These are phyloP conservation scores for Lachancea sp. DNA, from an alignment of 805 yeast species.

Conservation along the genomic window DNA sequence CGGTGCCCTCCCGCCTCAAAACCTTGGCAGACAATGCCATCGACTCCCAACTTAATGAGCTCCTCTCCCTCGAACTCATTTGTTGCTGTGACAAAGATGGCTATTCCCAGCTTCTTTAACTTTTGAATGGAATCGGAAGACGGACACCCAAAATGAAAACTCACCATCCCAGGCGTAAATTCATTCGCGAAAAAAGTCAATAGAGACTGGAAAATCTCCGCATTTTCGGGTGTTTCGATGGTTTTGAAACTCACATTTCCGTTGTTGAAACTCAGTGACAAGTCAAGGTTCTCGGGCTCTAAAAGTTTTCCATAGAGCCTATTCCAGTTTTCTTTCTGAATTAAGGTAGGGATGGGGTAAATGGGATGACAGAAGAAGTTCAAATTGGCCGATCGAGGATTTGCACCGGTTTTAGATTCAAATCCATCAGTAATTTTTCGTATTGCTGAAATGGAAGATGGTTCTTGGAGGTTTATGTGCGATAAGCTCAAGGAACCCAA, in stretches of 20 bases:
- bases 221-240: constrained; percentile 14
- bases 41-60: constrained; percentile 33
- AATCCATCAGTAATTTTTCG: constrained; percentile 2
- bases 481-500: constrained; percentile 42
- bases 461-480: constrained; percentile 20
- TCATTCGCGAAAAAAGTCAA: constrained; percentile 11
- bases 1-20: constrained; percentile 64
- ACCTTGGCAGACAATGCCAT: constrained; percentile 51
- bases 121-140: constrained; percentile 25
- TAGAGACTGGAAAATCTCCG: constrained; percentile 9
- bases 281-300: background rate
- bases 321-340: constrained; percentile 20
- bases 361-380: constrained; percentile 44
- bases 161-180: constrained; percentile 38
- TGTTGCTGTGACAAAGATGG: constrained; percentile 44
- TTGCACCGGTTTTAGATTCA: constrained; percentile 5
- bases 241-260: constrained; percentile 16
- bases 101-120: constrained; percentile 35
- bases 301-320: constrained; percentile 11
- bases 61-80: constrained; percentile 37
- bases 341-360: constrained; percentile 11
- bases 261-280: constrained; percentile 4
- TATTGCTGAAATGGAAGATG: constrained; percentile 17
- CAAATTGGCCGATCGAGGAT: constrained; percentile 32
- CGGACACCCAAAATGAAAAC: constrained; percentile 52